Conservation (phyloP, 202 grass and related monocot species). For the Hordeum pubiflorum region DNA sequence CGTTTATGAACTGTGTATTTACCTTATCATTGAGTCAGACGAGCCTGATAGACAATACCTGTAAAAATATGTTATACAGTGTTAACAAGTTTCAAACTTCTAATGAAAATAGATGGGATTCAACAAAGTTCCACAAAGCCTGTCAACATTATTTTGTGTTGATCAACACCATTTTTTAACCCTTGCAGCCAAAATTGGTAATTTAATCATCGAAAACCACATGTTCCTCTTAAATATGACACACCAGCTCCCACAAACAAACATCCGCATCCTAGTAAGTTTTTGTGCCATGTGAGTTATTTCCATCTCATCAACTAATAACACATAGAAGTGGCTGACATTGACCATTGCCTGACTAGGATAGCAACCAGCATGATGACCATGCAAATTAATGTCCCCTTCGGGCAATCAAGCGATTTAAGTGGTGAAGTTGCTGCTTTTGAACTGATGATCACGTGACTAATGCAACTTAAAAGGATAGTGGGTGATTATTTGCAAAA, state of each 20-base stretch:
- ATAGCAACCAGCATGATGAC: background rate
- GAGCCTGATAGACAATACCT: slow-evolving; percentile 93
- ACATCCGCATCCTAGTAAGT: background rate
- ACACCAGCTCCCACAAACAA: background rate
- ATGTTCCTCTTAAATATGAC: slow-evolving; percentile 8
- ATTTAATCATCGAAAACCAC: background rate
- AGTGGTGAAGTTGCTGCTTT: background rate
- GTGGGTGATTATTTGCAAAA: background rate
- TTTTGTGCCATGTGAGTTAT: background rate
- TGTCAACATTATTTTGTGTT: background rate
- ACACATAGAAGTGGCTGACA: background rate
- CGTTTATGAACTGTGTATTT: background rate
- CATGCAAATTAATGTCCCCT: background rate
- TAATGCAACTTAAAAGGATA: slow-evolving; percentile 13
- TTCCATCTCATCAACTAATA: background rate
- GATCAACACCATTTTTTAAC: background rate
- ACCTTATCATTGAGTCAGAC: slow-evolving; percentile 99
- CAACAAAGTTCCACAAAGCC: background rate
- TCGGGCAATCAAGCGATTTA: background rate
- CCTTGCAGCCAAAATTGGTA: background rate
- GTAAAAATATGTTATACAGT: slow-evolving; percentile 31
- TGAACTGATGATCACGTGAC: background rate
- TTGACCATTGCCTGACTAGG: background rate
- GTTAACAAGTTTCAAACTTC: slow-evolving; percentile 11
- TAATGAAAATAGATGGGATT: slow-evolving; percentile 16